These are phyloP conservation scores for Yamadazyma oceani DNA, from an alignment of 1,139 yeast species.

Conservation along the genomic window DNA sequence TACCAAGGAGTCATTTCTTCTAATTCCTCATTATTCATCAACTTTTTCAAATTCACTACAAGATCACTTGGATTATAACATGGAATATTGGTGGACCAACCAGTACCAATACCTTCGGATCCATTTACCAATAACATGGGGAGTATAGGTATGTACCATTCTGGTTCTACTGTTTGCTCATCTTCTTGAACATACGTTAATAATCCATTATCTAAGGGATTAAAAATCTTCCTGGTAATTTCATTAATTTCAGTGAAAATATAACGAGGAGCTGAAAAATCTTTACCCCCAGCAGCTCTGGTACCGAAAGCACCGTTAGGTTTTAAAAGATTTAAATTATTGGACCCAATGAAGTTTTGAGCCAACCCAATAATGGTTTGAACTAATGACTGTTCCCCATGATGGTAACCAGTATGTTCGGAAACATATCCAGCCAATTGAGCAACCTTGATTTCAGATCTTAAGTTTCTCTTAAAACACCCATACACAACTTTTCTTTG, in stretches of 20 bases:
- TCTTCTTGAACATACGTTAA: conserved; percentile 86
- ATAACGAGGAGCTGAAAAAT: conserved; percentile 98
- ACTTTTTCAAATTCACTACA: conserved; percentile 65
- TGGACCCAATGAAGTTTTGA: conserved; percentile 92
- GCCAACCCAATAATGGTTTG: conserved; percentile 94
- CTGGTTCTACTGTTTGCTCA: conserved; percentile 93
- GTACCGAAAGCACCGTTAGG: conserved; percentile 98
- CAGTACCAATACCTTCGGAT: conserved; percentile 98
- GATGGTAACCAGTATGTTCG: conserved; percentile 92
- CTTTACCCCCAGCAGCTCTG: conserved; percentile 97
- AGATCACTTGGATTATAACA: conserved; percentile 85
- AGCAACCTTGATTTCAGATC: conserved; percentile 81
- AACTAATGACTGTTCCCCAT: conserved; percentile 85
- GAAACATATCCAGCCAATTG: conserved; percentile 89
- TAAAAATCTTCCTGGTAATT: conserved; percentile 74
- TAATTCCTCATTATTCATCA: conserved; percentile 74
- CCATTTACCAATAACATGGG: conserved; percentile 96
- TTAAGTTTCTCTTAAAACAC: conserved; percentile 79
- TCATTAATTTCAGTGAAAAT: conserved; percentile 83
- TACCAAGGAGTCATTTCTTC: conserved; percentile 90
- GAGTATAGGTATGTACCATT: conserved; percentile 88
- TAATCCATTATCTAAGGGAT: conserved; percentile 77
- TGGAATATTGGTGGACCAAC: conserved; percentile 96
- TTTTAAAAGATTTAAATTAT: conserved; percentile 77
- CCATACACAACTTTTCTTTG: conserved; percentile 93